phyloP scores from a whole-genome alignment of 2,329 filamentous ascomycete species.

The Stromatinia cepivora region DNA sequence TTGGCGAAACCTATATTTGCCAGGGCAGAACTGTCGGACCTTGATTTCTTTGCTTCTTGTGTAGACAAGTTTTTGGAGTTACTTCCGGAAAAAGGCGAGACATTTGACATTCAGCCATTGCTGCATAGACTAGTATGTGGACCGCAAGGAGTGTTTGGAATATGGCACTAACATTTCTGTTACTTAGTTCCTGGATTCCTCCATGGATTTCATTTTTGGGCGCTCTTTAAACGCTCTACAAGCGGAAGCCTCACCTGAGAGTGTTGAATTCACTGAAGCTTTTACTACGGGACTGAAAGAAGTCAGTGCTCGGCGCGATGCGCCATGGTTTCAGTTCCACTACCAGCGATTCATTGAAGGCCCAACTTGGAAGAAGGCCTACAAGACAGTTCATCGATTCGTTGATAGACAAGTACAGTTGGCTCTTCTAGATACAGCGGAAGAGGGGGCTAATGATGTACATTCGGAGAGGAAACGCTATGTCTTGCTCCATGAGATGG shows the following conservation, averaged over 20 bases:
- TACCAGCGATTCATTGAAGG: not conserved
- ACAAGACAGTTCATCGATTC: slow-evolving; percentile 14
- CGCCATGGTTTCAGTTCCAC: slow-evolving; percentile 5
- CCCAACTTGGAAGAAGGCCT: slow-evolving; percentile 1
- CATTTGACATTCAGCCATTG: slow-evolving; percentile 20
- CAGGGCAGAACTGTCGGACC: slow-evolving; percentile 14
- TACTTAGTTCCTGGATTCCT: slow-evolving; percentile 12
- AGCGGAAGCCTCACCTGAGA: slow-evolving; percentile 4
- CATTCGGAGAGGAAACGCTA: not conserved
- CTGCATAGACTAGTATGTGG: slow-evolving; percentile 12
- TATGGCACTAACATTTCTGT: not conserved
- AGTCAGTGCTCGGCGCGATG: not conserved
- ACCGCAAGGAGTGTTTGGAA: not conserved
- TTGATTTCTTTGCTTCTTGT: not conserved
- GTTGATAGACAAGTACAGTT: slow-evolving; percentile 23
- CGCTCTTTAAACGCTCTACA: slow-evolving; percentile 5
- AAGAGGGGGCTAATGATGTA: not conserved
- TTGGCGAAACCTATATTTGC: slow-evolving; percentile 20
- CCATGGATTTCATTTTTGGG: slow-evolving; percentile 18
- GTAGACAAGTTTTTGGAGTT: slow-evolving; percentile 10
- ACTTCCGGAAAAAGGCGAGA: slow-evolving; percentile 8
- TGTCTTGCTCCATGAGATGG: slow-evolving; percentile 17
- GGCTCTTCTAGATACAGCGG: slow-evolving; percentile 20
- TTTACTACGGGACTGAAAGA: not conserved
- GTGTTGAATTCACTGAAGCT: slow-evolving; percentile 9